Evolutionary conservation across 2,329 filamentous ascomycete species (phyloP), one percentile per base, ranked within the genome.

Genomic region (Tympanopsis confertula): DNA sequence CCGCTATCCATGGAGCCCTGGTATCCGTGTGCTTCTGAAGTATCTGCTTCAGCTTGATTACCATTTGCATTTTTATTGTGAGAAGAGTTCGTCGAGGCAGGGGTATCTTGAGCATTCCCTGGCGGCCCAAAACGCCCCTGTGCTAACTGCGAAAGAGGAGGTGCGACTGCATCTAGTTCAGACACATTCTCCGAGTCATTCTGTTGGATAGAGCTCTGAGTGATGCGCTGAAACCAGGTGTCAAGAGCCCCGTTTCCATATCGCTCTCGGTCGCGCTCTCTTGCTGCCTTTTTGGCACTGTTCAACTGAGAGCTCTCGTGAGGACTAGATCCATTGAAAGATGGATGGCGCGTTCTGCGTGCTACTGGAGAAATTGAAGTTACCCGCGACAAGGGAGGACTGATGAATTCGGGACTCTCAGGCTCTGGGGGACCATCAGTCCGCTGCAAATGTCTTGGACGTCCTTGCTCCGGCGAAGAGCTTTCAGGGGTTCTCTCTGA

Each of bases 201-300:
- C 30, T 19, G 5, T 13, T 14, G 15, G 13, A 36, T 10, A 4
- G 28, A 35, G 30, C 20, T n/a, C 17, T 35, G 18, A 5, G 29
- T 32, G 10, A 39, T 35, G 15, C 36, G 51, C 15, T 44, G 36
- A 20, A 57, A 50, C 53, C 53, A 56, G 4, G 47, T 50, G 37
- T 57, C 54, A 7, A 57, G 42, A n/a, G 48, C 46, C 17, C 49
- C 51, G 29, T 49, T 51, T 3, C 45, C 44, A 30, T 49, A 47
- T 4, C 42, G 44, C 19, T 51, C 49, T 22, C 36, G 41, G 13
- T 45, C 45, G 13, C 40, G 44, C n/a, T 47, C 45, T 14, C 46
- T 48, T 13, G 41, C 42, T 4, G 39, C 35, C 26, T 38, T 42
- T 7, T 36, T 45, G 3, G 19, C 24, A 5, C 20, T 15, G 33